Evolutionary conservation across 257 asterid species (phyloP).

Genomic region (Penstemon barbatus): DNA sequence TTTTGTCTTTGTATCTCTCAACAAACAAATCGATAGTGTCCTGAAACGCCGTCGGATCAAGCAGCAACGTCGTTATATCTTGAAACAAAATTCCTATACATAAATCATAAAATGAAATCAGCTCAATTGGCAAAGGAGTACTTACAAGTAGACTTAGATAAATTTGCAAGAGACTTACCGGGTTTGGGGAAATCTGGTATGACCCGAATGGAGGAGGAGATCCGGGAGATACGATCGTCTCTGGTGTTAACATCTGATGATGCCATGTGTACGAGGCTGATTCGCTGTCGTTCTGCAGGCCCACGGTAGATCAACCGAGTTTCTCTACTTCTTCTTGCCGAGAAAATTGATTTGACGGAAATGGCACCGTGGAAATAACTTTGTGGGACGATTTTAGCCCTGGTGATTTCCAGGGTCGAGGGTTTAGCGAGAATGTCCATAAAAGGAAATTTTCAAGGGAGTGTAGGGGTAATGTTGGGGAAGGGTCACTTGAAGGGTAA

Average conservation of each 20-base stretch:
- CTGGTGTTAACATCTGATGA: constrained; percentile 28
- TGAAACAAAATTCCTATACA: constrained; percentile 79
- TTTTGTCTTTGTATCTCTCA: constrained; percentile 71
- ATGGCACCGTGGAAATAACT: constrained; percentile 23
- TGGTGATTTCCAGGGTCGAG: constrained; percentile 8
- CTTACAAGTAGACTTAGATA: constrained; percentile 3
- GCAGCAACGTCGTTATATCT: constrained; percentile 91
- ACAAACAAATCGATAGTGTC: constrained; percentile 89
- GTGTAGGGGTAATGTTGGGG: constrained; percentile 21
- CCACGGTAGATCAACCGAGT: constrained; percentile 34
- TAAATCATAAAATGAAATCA: not conserved
- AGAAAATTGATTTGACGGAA: constrained; percentile 34
- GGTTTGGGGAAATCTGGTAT: constrained; percentile 93
- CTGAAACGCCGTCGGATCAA: constrained; percentile 82
- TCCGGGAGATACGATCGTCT: constrained; percentile 68
- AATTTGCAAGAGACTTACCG: constrained; percentile 34
- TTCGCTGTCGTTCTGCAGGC: constrained; percentile 18
- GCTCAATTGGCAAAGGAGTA: not conserved
- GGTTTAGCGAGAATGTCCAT: constrained; percentile 36
- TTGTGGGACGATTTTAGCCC: constrained; percentile 39
- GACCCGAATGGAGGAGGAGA: constrained; percentile 74
- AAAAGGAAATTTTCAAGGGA: constrained; percentile 19
- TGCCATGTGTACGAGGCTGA: constrained; percentile 45
- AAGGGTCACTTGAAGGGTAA: not conserved
- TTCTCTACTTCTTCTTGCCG: constrained; percentile 17